Base-by-base conservation (phyloP, 2,329 filamentous ascomycete genomes). In the Aspergillus sp. region DNA sequence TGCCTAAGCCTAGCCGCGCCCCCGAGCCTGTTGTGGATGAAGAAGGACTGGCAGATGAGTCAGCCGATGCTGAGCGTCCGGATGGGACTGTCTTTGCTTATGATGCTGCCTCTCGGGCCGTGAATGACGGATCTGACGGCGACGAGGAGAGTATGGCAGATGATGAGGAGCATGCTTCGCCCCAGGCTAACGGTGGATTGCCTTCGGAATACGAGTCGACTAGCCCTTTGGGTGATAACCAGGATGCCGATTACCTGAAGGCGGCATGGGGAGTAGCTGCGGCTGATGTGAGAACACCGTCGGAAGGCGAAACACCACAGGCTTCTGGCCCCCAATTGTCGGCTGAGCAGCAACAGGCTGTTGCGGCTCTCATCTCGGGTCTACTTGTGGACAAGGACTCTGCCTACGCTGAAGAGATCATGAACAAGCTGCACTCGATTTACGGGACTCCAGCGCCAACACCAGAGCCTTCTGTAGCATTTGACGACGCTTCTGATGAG, bases 391-490 rank as follows among this genome's bases (percentile, higher is more conserved):
- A 90, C 56, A 91, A 89, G 73, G 91, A 96, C 72, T 88, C 91
- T 0, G 87, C 88, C 13, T 96, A 92, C 69, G 92, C 89, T 0
- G 90, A 96, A 70, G 92, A 90, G 61, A 89, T 94, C 3, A 87
- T 92, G 76, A 86, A 81, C 55, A 85, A 89, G 55, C 82, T 96
- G 12, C 85, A 86, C 58, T 88, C 85, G 3, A 90, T 87, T 0
- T 95, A 94, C 70, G 85, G 87, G 23, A 91, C 87, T 0, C 89
- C 87, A 15, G 72, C 72, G 55, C 70, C 67, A 59, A 67, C 58
- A 57, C 70, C 63, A 13, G 73, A 12, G 10, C 19, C 73, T 5
- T 80, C 82, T 0, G 83, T 82, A 4, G 83, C 80, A 21, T 84
- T 79, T 9, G 85, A 82, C 59, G 81, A 83, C 53, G 82, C 82